phyloP scores from a whole-genome alignment of 805 yeast species.

The Candida sonorensis region DNA sequence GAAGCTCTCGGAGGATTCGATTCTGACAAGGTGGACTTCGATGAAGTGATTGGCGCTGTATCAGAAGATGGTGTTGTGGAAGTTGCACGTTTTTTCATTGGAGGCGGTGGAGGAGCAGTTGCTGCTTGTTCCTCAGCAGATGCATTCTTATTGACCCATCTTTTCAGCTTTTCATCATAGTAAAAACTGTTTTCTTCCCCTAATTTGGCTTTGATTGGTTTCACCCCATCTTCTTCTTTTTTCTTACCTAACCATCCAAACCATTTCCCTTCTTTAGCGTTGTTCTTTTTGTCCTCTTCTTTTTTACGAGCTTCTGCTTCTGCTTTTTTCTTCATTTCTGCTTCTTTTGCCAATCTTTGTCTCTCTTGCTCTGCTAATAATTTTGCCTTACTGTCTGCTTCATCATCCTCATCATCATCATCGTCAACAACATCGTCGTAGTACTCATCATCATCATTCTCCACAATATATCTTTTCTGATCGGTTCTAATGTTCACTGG shows the following conservation, averaged over 20 bases:
- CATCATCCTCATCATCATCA: slow-evolving; percentile 39
- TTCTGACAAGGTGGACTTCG: no score
- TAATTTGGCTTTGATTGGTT: slow-evolving; percentile 75
- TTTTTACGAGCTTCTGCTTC: slow-evolving; percentile 11
- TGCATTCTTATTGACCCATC: slow-evolving; percentile 75
- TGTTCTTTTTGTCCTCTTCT: slow-evolving; percentile 15
- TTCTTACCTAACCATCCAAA: slow-evolving; percentile 62
- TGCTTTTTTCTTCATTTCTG: slow-evolving; percentile 21
- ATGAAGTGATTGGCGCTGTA: slow-evolving; percentile 20
- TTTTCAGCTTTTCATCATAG: slow-evolving; percentile 74
- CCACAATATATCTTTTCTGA: slow-evolving; percentile 21
- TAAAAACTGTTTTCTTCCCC: slow-evolving; percentile 72
- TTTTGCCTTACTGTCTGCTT: slow-evolving; percentile 39
- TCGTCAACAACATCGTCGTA: slow-evolving; percentile 26
- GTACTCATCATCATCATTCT: slow-evolving; percentile 23
- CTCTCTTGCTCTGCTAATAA: no score
- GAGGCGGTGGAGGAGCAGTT: slow-evolving; percentile 61
- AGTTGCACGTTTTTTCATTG: slow-evolving; percentile 43
- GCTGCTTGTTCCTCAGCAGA: slow-evolving; percentile 58
- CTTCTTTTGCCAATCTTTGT: slow-evolving; percentile 22
- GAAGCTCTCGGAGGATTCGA: slow-evolving; percentile 26
- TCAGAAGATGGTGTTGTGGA: slow-evolving; percentile 31
- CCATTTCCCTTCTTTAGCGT: slow-evolving; percentile 14
- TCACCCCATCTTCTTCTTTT: slow-evolving; percentile 48
- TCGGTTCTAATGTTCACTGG: slow-evolving; percentile 22